A percentile compares a stretch with the other conserved stretches of the same genome.
phyloP scores from a whole-genome alignment of 2,329 filamentous ascomycete genomes.

The Trichoderma atroviride region DNA sequence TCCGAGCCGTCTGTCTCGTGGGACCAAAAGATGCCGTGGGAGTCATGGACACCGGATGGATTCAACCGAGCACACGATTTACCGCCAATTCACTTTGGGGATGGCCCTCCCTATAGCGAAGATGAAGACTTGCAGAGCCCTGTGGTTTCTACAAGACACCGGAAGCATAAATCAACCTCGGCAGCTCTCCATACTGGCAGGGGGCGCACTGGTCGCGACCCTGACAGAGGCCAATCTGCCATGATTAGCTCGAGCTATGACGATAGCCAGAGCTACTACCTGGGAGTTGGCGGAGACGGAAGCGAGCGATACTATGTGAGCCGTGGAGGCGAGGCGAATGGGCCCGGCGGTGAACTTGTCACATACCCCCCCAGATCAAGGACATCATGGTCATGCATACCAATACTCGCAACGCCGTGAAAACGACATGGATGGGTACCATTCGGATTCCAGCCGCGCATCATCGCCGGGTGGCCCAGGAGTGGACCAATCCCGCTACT shows the following conservation, averaged over 20 bases:
- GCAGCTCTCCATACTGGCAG: slow-evolving; percentile 48
- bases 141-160: slow-evolving; percentile 80
- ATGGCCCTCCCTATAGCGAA: slow-evolving; percentile 91
- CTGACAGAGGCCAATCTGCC: slow-evolving; percentile 43
- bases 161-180: slow-evolving; percentile 77
- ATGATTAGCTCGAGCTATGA: slow-evolving; percentile 56
- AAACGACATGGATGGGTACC: slow-evolving; percentile 56
- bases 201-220: slow-evolving; percentile 52
- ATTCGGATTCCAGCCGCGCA: slow-evolving; percentile 61
- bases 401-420: slow-evolving; percentile 43
- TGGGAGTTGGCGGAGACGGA: slow-evolving; percentile 68
- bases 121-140: slow-evolving; percentile 94
- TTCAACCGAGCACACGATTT: slow-evolving; percentile 70
- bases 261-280: slow-evolving; percentile 63
- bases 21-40: slow-evolving; percentile 69
- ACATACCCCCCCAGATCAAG: slow-evolving; percentile 73
- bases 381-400: slow-evolving; percentile 57
- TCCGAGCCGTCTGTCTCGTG: slow-evolving; percentile 79
- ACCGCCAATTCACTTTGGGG: slow-evolving; percentile 79
- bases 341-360: slow-evolving; percentile 77
- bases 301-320: slow-evolving; percentile 75
- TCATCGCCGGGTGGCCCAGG: slow-evolving; percentile 62
- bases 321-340: slow-evolving; percentile 70
- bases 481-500: slow-evolving; percentile 78
- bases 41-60: slow-evolving; percentile 55